Evolutionary conservation across 2,329 filamentous ascomycete genomes (phyloP).

Genomic region (Iodosphaeria phyllophila): DNA sequence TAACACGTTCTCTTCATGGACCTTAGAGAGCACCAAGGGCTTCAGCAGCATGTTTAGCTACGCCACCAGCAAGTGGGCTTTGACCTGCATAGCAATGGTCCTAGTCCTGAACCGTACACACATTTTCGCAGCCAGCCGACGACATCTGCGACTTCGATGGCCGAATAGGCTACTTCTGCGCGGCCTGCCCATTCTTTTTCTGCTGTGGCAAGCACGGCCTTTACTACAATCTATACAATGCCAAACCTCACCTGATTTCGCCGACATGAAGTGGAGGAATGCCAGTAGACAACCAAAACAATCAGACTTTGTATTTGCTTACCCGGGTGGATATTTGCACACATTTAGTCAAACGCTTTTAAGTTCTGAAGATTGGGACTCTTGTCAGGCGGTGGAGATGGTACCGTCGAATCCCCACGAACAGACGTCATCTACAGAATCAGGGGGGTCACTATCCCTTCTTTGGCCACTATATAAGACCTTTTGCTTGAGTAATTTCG

Average conservation of each 20-base stretch:
- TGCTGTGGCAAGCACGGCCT: constrained; percentile 46
- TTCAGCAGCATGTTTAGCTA: constrained; percentile 81
- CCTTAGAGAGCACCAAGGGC: constrained; percentile 43
- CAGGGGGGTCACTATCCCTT: constrained; percentile 55
- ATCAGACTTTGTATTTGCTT: constrained; percentile 50
- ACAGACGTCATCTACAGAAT: too few species aligned
- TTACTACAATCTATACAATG: constrained; percentile 79
- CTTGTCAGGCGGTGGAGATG: constrained; percentile 64
- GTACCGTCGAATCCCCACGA: constrained; percentile 32
- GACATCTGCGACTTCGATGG: constrained; percentile 61
- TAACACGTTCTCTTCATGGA: constrained; percentile 25
- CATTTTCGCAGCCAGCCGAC: constrained; percentile 78
- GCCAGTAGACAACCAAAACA: constrained; percentile 43
- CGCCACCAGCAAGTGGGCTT: constrained; percentile 77
- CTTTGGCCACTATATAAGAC: constrained; percentile 61
- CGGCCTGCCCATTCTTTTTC: constrained; percentile 49
- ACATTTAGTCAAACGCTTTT: constrained; percentile 52
- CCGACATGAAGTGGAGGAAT: constrained; percentile 50
- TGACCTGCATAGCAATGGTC: constrained; percentile 72
- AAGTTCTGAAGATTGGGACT: constrained; percentile 53
- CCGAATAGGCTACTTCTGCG: constrained; percentile 52
- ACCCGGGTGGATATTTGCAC: constrained; percentile 53
- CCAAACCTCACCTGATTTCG: constrained; percentile 64
- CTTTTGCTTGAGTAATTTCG: constrained; percentile 59
- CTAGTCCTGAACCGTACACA: constrained; percentile 80